Evolutionary conservation across 2,329 filamentous ascomycete species (phyloP), one percentile per base, ranked within the genome.

Genomic region (Fusarium sp.): DNA sequence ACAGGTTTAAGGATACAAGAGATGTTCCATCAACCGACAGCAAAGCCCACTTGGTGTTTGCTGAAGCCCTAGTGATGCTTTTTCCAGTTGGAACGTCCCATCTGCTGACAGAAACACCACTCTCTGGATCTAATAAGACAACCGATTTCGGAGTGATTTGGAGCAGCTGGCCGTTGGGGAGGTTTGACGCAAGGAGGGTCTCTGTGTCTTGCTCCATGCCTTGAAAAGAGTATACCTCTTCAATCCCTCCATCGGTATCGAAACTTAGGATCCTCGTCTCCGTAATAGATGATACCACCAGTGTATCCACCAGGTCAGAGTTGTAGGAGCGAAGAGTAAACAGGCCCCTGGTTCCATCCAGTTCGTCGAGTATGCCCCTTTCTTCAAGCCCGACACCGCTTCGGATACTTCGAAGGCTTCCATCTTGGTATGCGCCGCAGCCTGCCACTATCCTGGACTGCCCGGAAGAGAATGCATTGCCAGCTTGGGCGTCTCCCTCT

Each of bases 311-410:
- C 69, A 85, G 87, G 17, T 81, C 80, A 40, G 85, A 83, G 0
- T 83, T 82, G 62, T 86, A 77, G 66, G 88, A 88, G 73, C 84
- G 86, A 16, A 97, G 80, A 5, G 92, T 87, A 85, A 95, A 97
- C 2, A 98, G 83, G 29, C 92, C 91, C 63, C 91, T 91, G 46
- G 94, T 91, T 79, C 92, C 89, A 35, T 91, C 87, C 83, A 98
- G 91, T 53, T 97, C 93, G 38, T 92, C 93, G 10, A 98, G 85
- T 6, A 96, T 88, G 22, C 95, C 96, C 17, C 95, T 84, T 64
- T 98, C 94, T 80, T 98, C 94, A 60, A 98, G 88, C 1, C 95
- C 95, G 59, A 99, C 95, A 58, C 96, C 97, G 80, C 96, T 98
- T 63, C 96, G 90, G 24, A 99, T 94, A 79, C 94, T 98, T 69